Evolutionary conservation across 805 yeast genomes (phyloP).

Genomic region (Candida methanosorbosa): DNA sequence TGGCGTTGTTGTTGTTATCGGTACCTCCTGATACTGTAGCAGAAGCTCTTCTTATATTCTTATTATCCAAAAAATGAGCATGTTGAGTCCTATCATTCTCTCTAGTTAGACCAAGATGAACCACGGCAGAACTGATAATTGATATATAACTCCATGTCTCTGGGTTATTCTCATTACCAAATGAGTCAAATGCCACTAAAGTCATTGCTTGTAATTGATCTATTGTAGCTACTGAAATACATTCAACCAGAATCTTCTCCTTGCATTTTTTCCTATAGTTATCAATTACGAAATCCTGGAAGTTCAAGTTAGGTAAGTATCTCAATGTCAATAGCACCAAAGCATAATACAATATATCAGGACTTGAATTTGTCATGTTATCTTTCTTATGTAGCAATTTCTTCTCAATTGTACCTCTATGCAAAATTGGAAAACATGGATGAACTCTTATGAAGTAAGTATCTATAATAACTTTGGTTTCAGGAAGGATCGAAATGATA

Average conservation of each 20-base stretch:
- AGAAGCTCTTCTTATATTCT: constrained; percentile 4
- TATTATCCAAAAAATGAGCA: constrained; percentile 4
- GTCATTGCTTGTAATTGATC: constrained; percentile 16
- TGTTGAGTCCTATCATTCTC: constrained; percentile 6
- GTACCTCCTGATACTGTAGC: neutral
- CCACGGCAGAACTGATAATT: constrained; percentile 14
- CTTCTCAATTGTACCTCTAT: constrained; percentile 1
- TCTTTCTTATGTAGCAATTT: neutral
- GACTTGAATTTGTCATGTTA: neutral
- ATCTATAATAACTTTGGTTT: neutral
- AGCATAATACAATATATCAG: constrained; percentile 5
- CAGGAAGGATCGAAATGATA: constrained; percentile 1
- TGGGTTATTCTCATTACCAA: constrained; percentile 14
- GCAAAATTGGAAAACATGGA: constrained; percentile 6
- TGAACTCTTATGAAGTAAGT: constrained; percentile 5
- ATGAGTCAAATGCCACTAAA: constrained; percentile 14
- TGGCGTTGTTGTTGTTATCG: neutral
- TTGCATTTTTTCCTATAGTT: constrained; percentile 8
- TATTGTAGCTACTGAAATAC: constrained; percentile 14
- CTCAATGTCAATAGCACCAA: constrained; percentile 11
- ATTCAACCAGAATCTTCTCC: constrained; percentile 11
- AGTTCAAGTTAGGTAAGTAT: constrained; percentile 2
- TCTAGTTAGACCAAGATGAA: constrained; percentile 11
- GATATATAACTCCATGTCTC: constrained; percentile 17
- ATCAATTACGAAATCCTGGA: constrained; percentile 1